Evolutionary conservation across 108 stramenopile species (phyloP), one percentile per base, ranked within the genome.

Genomic region (Nannochloropsis gaditana): DNA sequence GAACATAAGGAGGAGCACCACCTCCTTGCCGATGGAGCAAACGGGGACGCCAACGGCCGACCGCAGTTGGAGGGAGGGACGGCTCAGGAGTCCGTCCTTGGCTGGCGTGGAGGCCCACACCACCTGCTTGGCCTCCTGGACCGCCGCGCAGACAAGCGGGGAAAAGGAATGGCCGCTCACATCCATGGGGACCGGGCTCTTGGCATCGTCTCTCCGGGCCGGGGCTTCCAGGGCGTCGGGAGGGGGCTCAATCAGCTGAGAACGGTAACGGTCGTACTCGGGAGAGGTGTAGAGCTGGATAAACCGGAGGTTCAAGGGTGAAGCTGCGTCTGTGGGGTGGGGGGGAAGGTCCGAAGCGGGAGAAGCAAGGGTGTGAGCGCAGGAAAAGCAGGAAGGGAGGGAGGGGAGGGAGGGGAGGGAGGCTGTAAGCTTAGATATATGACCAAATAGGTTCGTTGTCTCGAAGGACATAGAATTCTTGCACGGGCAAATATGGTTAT

Each of bases 41-140:
- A 97, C 95, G 50, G 97, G 97, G 92, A 96, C 94, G 31, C 97
- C 96, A 10, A 98, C 96, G 43, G 97, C 97, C 41, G 97, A 97
- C 80, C 96, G 95, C n/a, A 98, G 92, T 73, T 93, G 93, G 82
- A 98, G 92, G 85, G 96, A 96, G 43, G 96, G 95, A 11, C 96
- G 91, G 44, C 97, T 96, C 42, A 94, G 90, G 9, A 98, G 91
- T 21, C 96, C 96, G 83, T 94, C 95, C 45, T 90, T 44, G 79
- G 93, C 91, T 82, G 92, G 91, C 45, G 94, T 95, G 88, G 95
- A 96, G 3, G 97, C 96, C 97, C 97, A 98, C 9, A 98, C 95
- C 6, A 97, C 94, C 85, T 96, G 95, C 15, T 95, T 93, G 41
- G 95, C 95, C 73, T 92, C 93, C 17, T 95, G 92, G 45, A 98